phyloP scores from a whole-genome alignment of 257 asterid species.

The Petrea volubilis region DNA sequence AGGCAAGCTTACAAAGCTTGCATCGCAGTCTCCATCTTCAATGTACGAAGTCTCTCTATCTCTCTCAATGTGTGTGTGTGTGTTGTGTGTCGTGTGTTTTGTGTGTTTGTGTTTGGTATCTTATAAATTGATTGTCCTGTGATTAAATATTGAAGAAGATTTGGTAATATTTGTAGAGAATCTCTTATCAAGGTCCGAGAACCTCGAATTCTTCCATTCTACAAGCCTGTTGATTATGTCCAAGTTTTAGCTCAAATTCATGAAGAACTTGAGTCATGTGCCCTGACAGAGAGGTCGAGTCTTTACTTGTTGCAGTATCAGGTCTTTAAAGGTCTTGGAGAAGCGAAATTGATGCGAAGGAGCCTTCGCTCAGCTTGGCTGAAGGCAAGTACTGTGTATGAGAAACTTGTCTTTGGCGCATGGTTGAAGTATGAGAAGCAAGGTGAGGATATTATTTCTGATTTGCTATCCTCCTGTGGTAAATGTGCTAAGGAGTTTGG shows the following conservation, averaged over 20 bases:
- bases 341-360: conserved; percentile 82
- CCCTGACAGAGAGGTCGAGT: conserved; percentile 62
- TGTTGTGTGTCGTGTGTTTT: too few species aligned
- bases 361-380: conserved; percentile 91
- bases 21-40: conserved; percentile 73
- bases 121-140: conserved; percentile 9
- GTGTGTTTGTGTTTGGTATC: too few species aligned
- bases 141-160: conserved; percentile 12
- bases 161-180: conserved; percentile 64
- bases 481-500: conserved; percentile 80
- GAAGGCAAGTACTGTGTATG: conserved; percentile 72
- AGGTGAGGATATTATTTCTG: conserved; percentile 74
- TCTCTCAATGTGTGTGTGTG: not conserved
- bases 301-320: conserved; percentile 86
- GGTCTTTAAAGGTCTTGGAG: conserved; percentile 95
- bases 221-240: conserved; percentile 91
- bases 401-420: conserved; percentile 83
- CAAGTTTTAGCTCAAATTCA: conserved; percentile 89
- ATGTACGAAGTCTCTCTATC: conserved; percentile 47
- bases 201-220: conserved; percentile 80
- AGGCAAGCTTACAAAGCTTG: conserved; percentile 77
- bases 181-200: conserved; percentile 89
- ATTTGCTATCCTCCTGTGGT: conserved; percentile 78
- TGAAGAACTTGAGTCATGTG: conserved; percentile 90
- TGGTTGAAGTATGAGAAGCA: conserved; percentile 95